Evolutionary conservation across 176 grass and related monocot genomes (phyloP).

Genomic region (Saccharum spontaneum): DNA sequence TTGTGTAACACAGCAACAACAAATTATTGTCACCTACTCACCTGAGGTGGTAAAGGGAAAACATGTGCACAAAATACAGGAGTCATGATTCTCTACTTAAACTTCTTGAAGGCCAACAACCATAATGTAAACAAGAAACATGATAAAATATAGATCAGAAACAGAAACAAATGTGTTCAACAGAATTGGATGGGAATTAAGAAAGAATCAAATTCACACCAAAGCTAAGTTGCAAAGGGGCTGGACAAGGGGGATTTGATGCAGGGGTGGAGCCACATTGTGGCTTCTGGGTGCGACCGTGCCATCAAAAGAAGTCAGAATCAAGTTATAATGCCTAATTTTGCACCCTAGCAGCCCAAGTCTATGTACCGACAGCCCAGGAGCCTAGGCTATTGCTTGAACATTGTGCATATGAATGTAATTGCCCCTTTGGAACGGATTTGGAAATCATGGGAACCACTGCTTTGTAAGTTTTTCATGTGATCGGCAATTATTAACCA

Average conservation of each 20-base stretch:
- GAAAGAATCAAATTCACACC: conserved; percentile 8
- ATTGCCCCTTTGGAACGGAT: neutral
- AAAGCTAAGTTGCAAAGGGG: neutral
- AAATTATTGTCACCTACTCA: neutral
- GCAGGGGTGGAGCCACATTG: neutral
- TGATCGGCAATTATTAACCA: neutral
- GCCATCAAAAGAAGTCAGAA: neutral
- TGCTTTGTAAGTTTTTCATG: neutral
- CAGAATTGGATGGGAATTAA: conserved; percentile 1
- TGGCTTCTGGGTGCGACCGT: neutral
- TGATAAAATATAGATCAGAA: conserved; percentile 2
- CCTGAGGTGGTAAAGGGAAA: conserved; percentile 12
- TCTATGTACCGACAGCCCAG: neutral
- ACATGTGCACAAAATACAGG: neutral
- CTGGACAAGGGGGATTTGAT: neutral
- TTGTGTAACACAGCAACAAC: neutral
- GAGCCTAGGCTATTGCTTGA: neutral
- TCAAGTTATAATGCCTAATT: neutral
- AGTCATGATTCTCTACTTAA: conserved; percentile 1
- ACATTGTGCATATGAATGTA: neutral
- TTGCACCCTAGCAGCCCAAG: neutral
- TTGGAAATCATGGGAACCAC: neutral
- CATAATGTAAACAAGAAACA: conserved; percentile 14
- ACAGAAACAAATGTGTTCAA: neutral
- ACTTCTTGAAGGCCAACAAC: conserved; percentile 8